Evolutionary conservation across 805 yeast species (phyloP), one percentile per base, ranked within the genome.

Genomic region (Candida peoriensis): DNA sequence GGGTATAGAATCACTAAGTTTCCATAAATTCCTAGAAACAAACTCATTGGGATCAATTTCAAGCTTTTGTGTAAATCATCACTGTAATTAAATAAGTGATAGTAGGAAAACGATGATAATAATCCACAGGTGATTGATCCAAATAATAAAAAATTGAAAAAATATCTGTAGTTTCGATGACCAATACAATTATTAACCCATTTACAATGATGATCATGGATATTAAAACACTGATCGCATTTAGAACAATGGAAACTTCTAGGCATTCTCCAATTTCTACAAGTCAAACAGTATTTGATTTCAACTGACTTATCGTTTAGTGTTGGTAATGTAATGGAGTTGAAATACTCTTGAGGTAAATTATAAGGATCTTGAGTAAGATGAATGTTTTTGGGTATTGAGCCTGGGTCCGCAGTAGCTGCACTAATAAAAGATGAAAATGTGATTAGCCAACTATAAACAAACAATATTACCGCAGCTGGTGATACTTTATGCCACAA

Each of bases 111-210:
- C 2, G 46, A 50, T 2, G 51, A 41, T 8, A 63, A 32, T 26
- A 52, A 54, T 1, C 53, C 25, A 10, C 64, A 51, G 1, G 62
- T 36, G 0, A 70, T 4, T 1, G 57, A 48, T 1, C 60, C 49
- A 32, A 64, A 60, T 1, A 70, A 22, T 24, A 83, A 50, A 44
- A 78, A 82, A 2, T 48, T 46, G 25, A 78, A 37, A 48, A 82
- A 84, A 55, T 68, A 78, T 43, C 74, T 58, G 54, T 83, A 83
- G 49, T 83, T 85, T 36, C 84, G 58, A 41, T 74, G 73, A 1
- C 95, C 95, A 27, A 85, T 70, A 53, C 95, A 85, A 46, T 78
- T 83, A 48, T 81, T 79, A 32, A 85, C 52, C 75, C 83, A 76
- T 23, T 65, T 46, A 50, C 89, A 81, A 14, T 50, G 55, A 22